Percentiles rank a stretch among this genome's conserved stretches.
phyloP scores from a whole-genome alignment of 192 early-diverging fungal genomes.

The Rhizophagus sp. region DNA sequence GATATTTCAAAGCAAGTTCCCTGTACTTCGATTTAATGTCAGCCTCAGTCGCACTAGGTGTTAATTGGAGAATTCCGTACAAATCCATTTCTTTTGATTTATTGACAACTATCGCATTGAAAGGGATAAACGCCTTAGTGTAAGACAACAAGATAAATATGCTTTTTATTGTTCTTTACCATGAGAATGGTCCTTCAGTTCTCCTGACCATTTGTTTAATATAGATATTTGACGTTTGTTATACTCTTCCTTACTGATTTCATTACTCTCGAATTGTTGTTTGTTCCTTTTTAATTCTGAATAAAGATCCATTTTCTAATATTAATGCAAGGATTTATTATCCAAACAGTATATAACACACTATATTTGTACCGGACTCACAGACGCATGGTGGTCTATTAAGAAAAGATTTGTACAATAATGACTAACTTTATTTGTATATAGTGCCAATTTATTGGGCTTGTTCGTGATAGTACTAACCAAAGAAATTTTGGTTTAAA shows the following conservation, averaged over 20 bases:
- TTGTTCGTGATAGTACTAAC: no score
- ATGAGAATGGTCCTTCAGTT: neutral
- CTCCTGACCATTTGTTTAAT: neutral
- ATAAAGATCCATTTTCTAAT: neutral
- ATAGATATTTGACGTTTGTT: neutral
- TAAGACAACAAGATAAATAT: neutral
- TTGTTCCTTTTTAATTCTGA: neutral
- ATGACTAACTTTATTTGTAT: no score
- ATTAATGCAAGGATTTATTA: no score
- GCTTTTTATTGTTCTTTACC: neutral
- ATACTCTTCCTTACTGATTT: neutral
- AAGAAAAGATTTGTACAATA: no score
- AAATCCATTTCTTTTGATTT: slow-evolving; percentile 75
- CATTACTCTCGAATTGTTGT: neutral
- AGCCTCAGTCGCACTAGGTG: slow-evolving; percentile 66
- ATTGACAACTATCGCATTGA: neutral
- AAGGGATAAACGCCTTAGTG: neutral
- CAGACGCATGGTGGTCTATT: no score
- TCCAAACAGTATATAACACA: no score
- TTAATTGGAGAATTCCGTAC: slow-evolving; percentile 85
- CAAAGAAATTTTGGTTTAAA: no score
- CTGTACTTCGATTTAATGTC: slow-evolving; percentile 95
- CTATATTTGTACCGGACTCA: no score
- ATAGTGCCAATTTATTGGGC: no score
- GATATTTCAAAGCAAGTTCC: slow-evolving; percentile 86